Conservation (phyloP, 2,329 filamentous ascomycete genomes). For the Tolypocladium tundrense region DNA sequence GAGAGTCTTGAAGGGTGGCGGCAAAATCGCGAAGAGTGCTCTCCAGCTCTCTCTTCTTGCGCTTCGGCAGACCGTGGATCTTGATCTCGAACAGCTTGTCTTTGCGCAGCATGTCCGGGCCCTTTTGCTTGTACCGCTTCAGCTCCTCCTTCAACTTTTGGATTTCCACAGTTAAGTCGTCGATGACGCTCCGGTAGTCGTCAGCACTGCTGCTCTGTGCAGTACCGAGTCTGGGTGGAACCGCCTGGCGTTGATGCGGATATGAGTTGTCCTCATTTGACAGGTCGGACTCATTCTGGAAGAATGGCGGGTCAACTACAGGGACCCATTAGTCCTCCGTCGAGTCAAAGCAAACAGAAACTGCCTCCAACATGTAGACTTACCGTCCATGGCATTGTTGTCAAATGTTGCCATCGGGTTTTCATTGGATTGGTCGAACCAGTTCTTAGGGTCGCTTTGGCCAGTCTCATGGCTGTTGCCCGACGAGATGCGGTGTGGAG, state of each 20-base stretch:
- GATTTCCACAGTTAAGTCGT: slow-evolving; percentile 78
- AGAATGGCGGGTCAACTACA: slow-evolving; percentile 43
- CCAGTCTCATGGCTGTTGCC: slow-evolving; percentile 38
- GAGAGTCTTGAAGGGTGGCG: slow-evolving; percentile 45
- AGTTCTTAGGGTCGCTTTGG: slow-evolving; percentile 39
- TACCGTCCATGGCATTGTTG: slow-evolving; percentile 37
- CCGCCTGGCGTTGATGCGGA: slow-evolving; percentile 12
- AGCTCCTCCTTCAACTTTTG: slow-evolving; percentile 66
- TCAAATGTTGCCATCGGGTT: slow-evolving; percentile 34
- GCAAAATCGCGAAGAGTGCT: slow-evolving; percentile 62
- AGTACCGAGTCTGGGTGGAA: slow-evolving; percentile 18
- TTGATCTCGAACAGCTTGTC: slow-evolving; percentile 80
- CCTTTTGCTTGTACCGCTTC: slow-evolving; percentile 58
- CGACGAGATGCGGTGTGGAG: slow-evolving; percentile 31
- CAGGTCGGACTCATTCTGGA: slow-evolving; percentile 40
- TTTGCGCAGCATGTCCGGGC: slow-evolving; percentile 55
- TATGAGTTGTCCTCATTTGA: slow-evolving; percentile 34
- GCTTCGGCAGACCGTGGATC: slow-evolving; percentile 59
- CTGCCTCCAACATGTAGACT: slow-evolving; percentile 1
- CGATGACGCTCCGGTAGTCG: slow-evolving; percentile 74
- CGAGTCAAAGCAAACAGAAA: too few species aligned
- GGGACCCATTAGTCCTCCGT: neutral
- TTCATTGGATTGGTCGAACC: slow-evolving; percentile 45
- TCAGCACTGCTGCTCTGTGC: slow-evolving; percentile 54
- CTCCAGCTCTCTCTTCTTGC: slow-evolving; percentile 70